Evolutionary conservation across 2,329 filamentous ascomycete genomes (phyloP).

Genomic region (Diaporthe sp.): DNA sequence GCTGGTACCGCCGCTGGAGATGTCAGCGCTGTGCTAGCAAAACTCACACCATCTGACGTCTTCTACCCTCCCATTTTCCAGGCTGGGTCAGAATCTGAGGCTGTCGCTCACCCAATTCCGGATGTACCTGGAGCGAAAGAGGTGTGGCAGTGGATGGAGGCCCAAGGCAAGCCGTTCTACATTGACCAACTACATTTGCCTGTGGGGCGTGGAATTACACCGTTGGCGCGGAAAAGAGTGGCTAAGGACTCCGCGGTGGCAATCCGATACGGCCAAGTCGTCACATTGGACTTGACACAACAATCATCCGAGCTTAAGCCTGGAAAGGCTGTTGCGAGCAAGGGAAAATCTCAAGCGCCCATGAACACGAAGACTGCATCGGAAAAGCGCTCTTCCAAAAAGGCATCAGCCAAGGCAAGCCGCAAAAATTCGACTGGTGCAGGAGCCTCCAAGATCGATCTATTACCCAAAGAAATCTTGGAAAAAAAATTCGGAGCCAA

Average conservation of each 20-base stretch:
- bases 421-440: no score
- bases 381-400: no score
- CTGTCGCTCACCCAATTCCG: background rate
- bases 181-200: background rate
- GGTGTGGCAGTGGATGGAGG: background rate
- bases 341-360: no score
- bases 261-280: background rate
- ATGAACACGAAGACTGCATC: no score
- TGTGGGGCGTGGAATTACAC: background rate
- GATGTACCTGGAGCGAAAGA: background rate
- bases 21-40: background rate
- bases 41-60: background rate
- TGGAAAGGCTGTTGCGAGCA: no score
- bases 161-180: background rate
- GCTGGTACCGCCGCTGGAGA: background rate
- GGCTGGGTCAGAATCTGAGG: background rate
- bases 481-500: no score
- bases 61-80: background rate
- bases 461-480: no score
- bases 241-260: background rate
- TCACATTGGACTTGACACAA: background rate
- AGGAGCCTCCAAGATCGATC: no score
- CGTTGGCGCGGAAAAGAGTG: background rate
- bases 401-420: no score
- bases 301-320: no score